Evolutionary conservation across 306 rosid species (phyloP), one percentile per base, ranked within the genome.

Genomic region (Acmispon strigosus): DNA sequence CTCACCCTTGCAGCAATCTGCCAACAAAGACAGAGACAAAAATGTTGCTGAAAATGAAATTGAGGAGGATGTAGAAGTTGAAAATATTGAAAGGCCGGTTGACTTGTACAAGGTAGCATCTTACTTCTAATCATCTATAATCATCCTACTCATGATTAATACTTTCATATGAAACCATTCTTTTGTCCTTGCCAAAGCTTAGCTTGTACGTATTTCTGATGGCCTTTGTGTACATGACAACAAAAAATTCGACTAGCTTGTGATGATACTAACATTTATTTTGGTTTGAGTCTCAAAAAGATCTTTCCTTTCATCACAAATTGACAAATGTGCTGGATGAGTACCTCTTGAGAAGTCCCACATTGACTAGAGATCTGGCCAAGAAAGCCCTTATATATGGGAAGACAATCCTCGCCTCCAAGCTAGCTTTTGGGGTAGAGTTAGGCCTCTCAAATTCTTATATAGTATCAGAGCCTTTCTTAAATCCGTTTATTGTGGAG

Each of bases 1-100:
- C 16, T 44, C 74, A 12, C 50, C 42, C 16, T 65, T 52, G 67
- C 78, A 76, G 57, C 84, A 80, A 80, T 70, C 78, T 75, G 82
- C 82, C 36, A 44, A 71, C 78, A 81, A 77, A 58, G 83, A 73
- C 27, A 49, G 44, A 64, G 61, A 62, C 56, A 72, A 72, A 74
- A 82, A 70, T 60, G 58, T 66, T 3, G 76, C 70, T 27, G 88
- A 79, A 43, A 68, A 74, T 71, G 87, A 85, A 69, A 71, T 60
- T 32, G 86, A 80, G 70, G 86, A 22, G 70, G 96, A 82, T 69
- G 86, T 86, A 20, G 91, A 84, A 75, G 96, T 89, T 29, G 92
- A 87, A 82, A 89, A 83, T 81, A 86, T 95, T 78, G 96, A 95
- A 82, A 88, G 92, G 85, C 97, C 99, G 1, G 91, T 95, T 77